Evolutionary conservation across 2,329 filamentous ascomycete species (phyloP), one percentile per base, ranked within the genome.

Genomic region (Neurospora sp.): DNA sequence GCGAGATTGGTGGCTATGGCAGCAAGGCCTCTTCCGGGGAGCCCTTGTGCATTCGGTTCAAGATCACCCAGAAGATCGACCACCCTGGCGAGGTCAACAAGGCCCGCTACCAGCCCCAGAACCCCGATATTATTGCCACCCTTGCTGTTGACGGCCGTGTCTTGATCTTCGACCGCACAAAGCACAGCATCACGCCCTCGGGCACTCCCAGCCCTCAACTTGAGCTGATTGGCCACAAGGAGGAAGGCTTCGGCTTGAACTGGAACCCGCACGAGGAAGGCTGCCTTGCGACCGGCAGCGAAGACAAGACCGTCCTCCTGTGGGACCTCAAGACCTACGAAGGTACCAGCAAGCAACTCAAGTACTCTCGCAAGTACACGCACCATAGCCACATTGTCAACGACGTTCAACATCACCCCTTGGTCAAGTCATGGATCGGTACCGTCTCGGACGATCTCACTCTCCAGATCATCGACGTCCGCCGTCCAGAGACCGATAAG

Each of bases 41-140:
- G 73, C 86, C 90, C 28, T 85, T 89, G 23, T 84, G 88, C 58
- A 90, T 98, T 80, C 93, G 92, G 77, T 97, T 97, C 84, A 91
- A 91, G 74, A 92, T 99, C 76, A 90, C 96, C 68, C 96, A 99
- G 81, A 96, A 92, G 81, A 99, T 99, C 78, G 92, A 97, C 79
- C 96, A 99, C 79, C 93, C 94, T 17, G 92, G 93, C 73, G 96
- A 99, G 80, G 93, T 99, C 78, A 99, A 99, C 86, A 99, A 98
- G 84, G 96, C 96, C 17, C 90, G 96, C 75, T 98, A 98, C 79
- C 94, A 97, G 81, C 96, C 96, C 13, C 95, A 98, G 79, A 99
- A 99, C 78, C 93, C 95, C 5, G 93, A 99, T 77, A 90, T 99
- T 70, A 96, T 99, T 76, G 96, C 96, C 3, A 97, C 96, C 0